Evolutionary conservation across 148 eudicot species (phyloP), one percentile per base, ranked within the genome.

Genomic region (Rhododendron simsii): DNA sequence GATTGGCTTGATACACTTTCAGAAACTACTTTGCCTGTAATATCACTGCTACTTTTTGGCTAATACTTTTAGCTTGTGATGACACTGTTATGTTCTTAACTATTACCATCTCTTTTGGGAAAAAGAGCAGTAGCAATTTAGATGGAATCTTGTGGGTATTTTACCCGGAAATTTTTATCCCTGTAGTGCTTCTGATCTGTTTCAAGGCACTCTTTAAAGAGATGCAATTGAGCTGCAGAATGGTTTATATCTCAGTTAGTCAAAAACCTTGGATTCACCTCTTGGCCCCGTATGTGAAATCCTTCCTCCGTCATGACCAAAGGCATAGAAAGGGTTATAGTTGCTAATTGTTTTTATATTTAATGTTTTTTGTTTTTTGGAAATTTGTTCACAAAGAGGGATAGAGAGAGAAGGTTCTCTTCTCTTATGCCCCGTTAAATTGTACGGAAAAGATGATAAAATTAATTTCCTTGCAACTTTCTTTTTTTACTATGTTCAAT

Each of bases 41-140:
- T 74, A 74, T 63, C 16, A 35, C 81, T 84, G 67, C 45, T 84
- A 30, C 86, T 71, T 15, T 65, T 63, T 79, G 84, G 85, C 18
- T 65, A 82, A 3, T 82, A 63, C 35, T 63, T 21, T 83, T 45
- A 7, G 39, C 57, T 69, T 69, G 53, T 26, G 21, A 8, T 67
- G 45, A 47, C 61, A 45, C 61, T 69, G 15, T 48, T 71, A 23
- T 44, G 50, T 12, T 23, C 41, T 47, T 67, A 10, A 28, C 71
- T 26, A 26, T 67, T 67, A 5, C 85, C 76, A 20, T 37, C 44
- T 81, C 14, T 81, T 55, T 33, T 21, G 63, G n/a, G 35, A 33
- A n/a, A 83, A 67, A 65, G 59, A 44, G 41, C 77, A 67, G 41
- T 47, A 35, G 79, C 84, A 15, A 63, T 41, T 44, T n/a, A 20